Percentiles rank a stretch among this genome's conserved stretches.
These are phyloP conservation scores for Tylopilus felleus DNA, from an alignment of 768 basidiomycete genomes.

Conservation along the genomic window DNA sequence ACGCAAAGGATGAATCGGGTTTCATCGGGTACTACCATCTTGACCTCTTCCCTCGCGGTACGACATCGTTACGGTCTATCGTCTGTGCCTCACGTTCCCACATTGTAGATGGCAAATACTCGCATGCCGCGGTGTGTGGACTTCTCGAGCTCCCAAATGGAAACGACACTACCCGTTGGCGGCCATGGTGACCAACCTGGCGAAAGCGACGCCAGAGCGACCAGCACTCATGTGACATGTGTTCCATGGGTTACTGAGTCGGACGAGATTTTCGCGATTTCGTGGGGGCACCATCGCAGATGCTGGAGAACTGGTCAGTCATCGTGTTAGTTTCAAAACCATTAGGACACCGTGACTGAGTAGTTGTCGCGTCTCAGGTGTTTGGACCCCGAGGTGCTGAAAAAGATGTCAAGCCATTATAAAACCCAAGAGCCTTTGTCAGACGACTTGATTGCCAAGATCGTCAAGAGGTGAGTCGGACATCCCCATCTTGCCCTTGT, in stretches of 20 bases:
- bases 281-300: constrained; percentile 90
- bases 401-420: constrained; percentile 77
- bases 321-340: not conserved
- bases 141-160: constrained; percentile 55
- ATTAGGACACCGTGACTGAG: not conserved
- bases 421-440: constrained; percentile 69
- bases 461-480: constrained; percentile 63
- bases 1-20: constrained; percentile 62
- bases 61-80: constrained; percentile 1
- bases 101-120: constrained; percentile 64
- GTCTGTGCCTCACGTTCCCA: not conserved
- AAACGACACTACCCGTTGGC: constrained; percentile 66
- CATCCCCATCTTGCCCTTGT: no score
- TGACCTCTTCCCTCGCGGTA: constrained; percentile 83
- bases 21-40: constrained; percentile 90
- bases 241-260: constrained; percentile 66
- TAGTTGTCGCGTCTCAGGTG: constrained; percentile 42
- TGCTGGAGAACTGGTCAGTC: constrained; percentile 83
- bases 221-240: constrained; percentile 84
- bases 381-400: constrained; percentile 76
- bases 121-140: constrained; percentile 85
- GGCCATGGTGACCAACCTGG: constrained; percentile 89
- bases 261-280: constrained; percentile 76
- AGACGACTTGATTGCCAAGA: constrained; percentile 65
- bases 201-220: constrained; percentile 75